Base-by-base conservation (phyloP, 345 rosid species). In the Eucalyptus polyanthemos region DNA sequence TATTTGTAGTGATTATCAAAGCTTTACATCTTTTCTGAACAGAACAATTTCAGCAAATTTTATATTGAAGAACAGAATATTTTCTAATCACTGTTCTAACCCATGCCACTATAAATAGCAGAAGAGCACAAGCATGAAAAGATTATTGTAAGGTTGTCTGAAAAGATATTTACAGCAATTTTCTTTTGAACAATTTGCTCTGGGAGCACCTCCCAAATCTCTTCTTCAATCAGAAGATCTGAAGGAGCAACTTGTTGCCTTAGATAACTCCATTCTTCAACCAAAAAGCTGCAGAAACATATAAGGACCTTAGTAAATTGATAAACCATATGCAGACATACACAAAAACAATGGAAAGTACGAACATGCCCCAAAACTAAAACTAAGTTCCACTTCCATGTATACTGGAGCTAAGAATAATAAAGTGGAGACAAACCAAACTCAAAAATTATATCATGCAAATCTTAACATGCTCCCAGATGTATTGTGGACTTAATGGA, bases 211-310 rank as follows among this genome's bases (percentile, higher is more conserved):
- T 90, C 92, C 98, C 98, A 95, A 88, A 95, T 89, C 76, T 88
- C 93, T 31, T 93, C 96, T 34, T 95, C 90, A 87, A 98, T 91
- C 50, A 96, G 96, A 89, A 92, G 89, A 93, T 95, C 94, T 24
- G 89, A 89, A 83, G 93, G 93, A 93, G 94, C 88, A 87, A 72
- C 94, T 87, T 90, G 93, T 93, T 91, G 93, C 72, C 91, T 92
- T 93, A 96, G 80, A 91, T 92, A 94, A 58, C 92, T 92, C 99
- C 99, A 97, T 93, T 98, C 99, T 89, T 95, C 96, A 90, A 58
- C 93, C 89, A 98, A 89, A 93, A 88, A 97, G 50, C 99, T 98
- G 93, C 87, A 90, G 62, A 92, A 87, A 67, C 50, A 85, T 42
- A n/a, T 47, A 5, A 19, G 17, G 17, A 14, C 42, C 49, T 56